These are phyloP conservation scores for Stygiomarasmius scandens DNA, from an alignment of 1,284 basidiomycete genomes.

Conservation along the genomic window DNA sequence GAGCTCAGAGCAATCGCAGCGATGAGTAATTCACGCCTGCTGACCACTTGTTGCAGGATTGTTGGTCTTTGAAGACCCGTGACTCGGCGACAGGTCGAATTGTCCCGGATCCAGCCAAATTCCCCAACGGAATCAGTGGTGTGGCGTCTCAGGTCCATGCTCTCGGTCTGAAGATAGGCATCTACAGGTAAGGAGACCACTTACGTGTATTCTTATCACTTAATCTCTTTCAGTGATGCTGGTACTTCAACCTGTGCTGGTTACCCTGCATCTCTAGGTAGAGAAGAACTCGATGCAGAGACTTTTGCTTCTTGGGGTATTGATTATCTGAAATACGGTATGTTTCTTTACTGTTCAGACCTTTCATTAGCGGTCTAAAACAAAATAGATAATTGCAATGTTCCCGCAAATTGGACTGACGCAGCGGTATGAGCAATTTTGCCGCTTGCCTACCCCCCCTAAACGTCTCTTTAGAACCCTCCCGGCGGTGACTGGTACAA, in stretches of 20 bases:
- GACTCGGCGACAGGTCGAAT: conserved; percentile 44
- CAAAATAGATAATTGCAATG: conserved; percentile 56
- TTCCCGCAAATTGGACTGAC: conserved; percentile 56
- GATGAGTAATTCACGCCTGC: background rate
- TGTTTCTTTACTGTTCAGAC: conserved; percentile 1
- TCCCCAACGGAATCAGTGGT: conserved; percentile 52
- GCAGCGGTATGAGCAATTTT: conserved; percentile 29
- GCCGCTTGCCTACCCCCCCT: background rate
- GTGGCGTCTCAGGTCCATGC: conserved; percentile 48
- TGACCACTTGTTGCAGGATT: conserved; percentile 41
- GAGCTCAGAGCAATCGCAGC: conserved; percentile 12
- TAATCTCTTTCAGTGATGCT: conserved; percentile 44
- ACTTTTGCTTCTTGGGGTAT: conserved; percentile 58
- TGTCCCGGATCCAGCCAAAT: conserved; percentile 52
- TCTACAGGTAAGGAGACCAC: conserved; percentile 46
- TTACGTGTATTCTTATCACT: background rate
- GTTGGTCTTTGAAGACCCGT: conserved; percentile 49
- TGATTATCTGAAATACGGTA: conserved; percentile 61
- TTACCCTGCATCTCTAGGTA: conserved; percentile 53
- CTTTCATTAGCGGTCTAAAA: background rate
- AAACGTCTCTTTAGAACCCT: conserved; percentile 31
- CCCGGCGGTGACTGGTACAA: conserved; percentile 53
- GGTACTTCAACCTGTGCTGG: conserved; percentile 55
- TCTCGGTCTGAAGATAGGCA: conserved; percentile 55
- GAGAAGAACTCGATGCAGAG: conserved; percentile 50